These are phyloP conservation scores for Isoetes taiwanensis DNA, from an alignment of 75 land plant species.

Conservation along the genomic window DNA sequence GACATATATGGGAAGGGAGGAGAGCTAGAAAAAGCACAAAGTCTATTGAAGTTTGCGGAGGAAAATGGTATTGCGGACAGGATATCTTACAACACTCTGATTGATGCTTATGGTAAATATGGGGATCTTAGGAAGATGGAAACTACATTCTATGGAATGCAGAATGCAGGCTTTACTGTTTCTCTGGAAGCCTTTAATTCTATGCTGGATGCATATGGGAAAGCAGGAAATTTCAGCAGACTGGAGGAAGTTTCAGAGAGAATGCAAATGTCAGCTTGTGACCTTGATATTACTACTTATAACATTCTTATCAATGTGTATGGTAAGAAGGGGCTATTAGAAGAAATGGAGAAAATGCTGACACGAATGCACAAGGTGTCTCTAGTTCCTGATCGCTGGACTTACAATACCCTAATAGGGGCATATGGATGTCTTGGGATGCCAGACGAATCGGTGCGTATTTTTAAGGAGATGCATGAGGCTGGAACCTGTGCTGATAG, in stretches of 20 bases:
- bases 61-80: slow-evolving; percentile 43
- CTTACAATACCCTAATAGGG: slow-evolving; percentile 73
- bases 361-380: slow-evolving; percentile 41
- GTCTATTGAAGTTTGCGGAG: slow-evolving; percentile 44
- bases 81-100: slow-evolving; percentile 63
- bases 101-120: slow-evolving; percentile 55
- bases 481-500: slow-evolving; percentile 49
- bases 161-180: slow-evolving; percentile 44
- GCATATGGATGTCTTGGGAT: slow-evolving; percentile 74
- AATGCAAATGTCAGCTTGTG: slow-evolving; percentile 45
- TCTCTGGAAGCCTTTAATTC: slow-evolving; percentile 77
- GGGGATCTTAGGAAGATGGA: slow-evolving; percentile 49
- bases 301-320: slow-evolving; percentile 79
- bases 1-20: slow-evolving; percentile 63
- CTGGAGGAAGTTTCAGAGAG: slow-evolving; percentile 39
- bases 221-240: slow-evolving; percentile 43
- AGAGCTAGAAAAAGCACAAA: slow-evolving; percentile 47
- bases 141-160: slow-evolving; percentile 40
- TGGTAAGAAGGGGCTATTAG: slow-evolving; percentile 54
- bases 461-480: slow-evolving; percentile 55
- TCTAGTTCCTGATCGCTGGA: slow-evolving; percentile 52
- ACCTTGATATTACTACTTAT: slow-evolving; percentile 52
- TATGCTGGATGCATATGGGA: slow-evolving; percentile 88
- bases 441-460: slow-evolving; percentile 62
- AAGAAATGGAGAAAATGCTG: slow-evolving; percentile 44